A percentile compares a stretch with the other conserved stretches of the same genome.
These are phyloP conservation scores for Gilbertella persicaria DNA, from an alignment of 371 early-diverging fungal genomes.

Conservation along the genomic window DNA sequence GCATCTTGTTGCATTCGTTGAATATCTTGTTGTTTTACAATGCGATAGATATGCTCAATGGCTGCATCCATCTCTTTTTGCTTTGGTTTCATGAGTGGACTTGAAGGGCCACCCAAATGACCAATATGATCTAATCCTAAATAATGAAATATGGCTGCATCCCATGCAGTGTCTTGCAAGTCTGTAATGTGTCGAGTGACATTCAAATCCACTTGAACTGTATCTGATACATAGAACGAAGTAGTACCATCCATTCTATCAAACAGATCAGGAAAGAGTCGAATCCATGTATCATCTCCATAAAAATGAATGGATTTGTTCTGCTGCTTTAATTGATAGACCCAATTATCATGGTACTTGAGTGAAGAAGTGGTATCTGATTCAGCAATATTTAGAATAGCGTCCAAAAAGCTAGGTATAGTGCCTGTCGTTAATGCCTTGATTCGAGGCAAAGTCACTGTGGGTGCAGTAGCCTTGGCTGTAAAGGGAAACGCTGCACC, in stretches of 20 bases:
- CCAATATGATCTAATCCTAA: slow-evolving; percentile 96
- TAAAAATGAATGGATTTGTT: slow-evolving; percentile 72
- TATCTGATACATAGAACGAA: slow-evolving; percentile 82
- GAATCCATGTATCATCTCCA: slow-evolving; percentile 97
- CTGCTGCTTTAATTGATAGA: slow-evolving; percentile 63
- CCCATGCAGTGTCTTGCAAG: slow-evolving; percentile 71
- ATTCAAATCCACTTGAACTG: slow-evolving; percentile 76
- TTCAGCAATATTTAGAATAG: slow-evolving; percentile 84
- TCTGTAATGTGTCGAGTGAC: slow-evolving; percentile 82
- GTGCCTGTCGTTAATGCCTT: slow-evolving; percentile 94
- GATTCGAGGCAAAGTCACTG: slow-evolving; percentile 93
- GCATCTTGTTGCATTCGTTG: slow-evolving; percentile 31
- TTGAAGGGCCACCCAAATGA: slow-evolving; percentile 85
- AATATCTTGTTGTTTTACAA: slow-evolving; percentile 48
- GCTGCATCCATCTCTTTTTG: slow-evolving; percentile 81
- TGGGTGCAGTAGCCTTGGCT: slow-evolving; percentile 83
- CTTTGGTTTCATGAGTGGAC: slow-evolving; percentile 75
- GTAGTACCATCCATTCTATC: slow-evolving; percentile 72
- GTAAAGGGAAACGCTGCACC: slow-evolving; percentile 65
- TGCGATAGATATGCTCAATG: slow-evolving; percentile 55
- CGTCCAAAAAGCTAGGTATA: slow-evolving; percentile 73
- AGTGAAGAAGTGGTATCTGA: slow-evolving; percentile 74
- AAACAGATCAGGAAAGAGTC: slow-evolving; percentile 77
- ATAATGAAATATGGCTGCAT: slow-evolving; percentile 86
- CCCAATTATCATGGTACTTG: slow-evolving; percentile 71